Evolutionary conservation across 148 eudicot species (phyloP).

Genomic region (Persicaria tinctoria): DNA sequence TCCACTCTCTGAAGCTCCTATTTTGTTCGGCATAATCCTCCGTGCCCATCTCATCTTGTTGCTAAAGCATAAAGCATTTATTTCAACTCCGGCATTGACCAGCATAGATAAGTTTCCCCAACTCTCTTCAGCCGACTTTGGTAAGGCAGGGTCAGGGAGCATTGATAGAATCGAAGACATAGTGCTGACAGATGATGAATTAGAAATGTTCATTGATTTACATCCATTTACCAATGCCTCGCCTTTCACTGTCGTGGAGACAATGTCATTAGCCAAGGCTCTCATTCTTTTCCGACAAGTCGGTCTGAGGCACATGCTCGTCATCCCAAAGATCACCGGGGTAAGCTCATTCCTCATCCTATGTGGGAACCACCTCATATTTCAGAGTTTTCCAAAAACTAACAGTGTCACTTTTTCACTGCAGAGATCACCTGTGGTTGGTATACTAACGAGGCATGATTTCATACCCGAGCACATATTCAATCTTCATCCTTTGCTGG

Average conservation of each 20-base stretch:
- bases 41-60: slow-evolving; percentile 70
- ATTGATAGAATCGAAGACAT: slow-evolving; percentile 55
- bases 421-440: slow-evolving; percentile 83
- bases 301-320: slow-evolving; percentile 86
- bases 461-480: slow-evolving; percentile 86
- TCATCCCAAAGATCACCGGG: slow-evolving; percentile 53
- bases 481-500: slow-evolving; percentile 51
- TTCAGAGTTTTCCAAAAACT: background rate
- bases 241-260: slow-evolving; percentile 83
- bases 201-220: slow-evolving; percentile 90
- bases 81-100: slow-evolving; percentile 28
- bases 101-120: slow-evolving; percentile 36
- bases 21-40: slow-evolving; percentile 64
- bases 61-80: slow-evolving; percentile 67
- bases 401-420: slow-evolving; percentile 13
- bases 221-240: slow-evolving; percentile 81
- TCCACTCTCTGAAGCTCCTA: slow-evolving; percentile 41
- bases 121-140: slow-evolving; percentile 68
- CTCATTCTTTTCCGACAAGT: slow-evolving; percentile 79
- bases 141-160: slow-evolving; percentile 57
- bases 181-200: slow-evolving; percentile 57
- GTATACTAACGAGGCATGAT: slow-evolving; percentile 92
- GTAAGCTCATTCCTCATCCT: slow-evolving; percentile 32
- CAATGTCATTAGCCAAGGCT: slow-evolving; percentile 95
- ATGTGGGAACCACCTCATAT: background rate